phyloP scores from a whole-genome alignment of 129 eudicot genomes.

The Lactuca saligna region DNA sequence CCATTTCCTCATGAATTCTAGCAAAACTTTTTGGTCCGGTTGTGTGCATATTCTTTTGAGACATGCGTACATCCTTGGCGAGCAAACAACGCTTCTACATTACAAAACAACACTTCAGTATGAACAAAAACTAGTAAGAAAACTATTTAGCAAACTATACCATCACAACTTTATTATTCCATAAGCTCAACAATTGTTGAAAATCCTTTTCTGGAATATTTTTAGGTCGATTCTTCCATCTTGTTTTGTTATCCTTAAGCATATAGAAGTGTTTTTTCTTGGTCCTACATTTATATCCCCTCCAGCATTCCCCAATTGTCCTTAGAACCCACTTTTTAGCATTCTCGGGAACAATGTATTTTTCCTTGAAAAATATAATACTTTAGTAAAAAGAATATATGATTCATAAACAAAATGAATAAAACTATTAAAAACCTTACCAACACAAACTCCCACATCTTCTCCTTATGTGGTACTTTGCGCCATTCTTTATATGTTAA shows the following conservation, averaged over 20 bases:
- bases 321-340: neutral
- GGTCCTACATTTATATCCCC: neutral
- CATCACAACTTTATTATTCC: neutral
- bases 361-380: neutral
- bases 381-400: too few species aligned
- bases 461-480: neutral
- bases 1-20: too few species aligned
- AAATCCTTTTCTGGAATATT: neutral
- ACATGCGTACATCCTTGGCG: too few species aligned
- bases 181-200: neutral
- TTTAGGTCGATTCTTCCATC: neutral
- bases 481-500: constrained; percentile 2
- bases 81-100: too few species aligned
- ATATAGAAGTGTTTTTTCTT: neutral
- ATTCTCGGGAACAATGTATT: neutral
- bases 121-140: too few species aligned
- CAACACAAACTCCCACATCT: neutral
- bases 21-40: too few species aligned
- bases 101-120: too few species aligned
- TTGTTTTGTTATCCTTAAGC: neutral
- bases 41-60: too few species aligned
- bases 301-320: neutral
- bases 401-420: too few species aligned
- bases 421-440: neutral
- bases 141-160: neutral